phyloP scores from a whole-genome alignment of 805 yeast genomes.

The Debaryomyces castellii region DNA sequence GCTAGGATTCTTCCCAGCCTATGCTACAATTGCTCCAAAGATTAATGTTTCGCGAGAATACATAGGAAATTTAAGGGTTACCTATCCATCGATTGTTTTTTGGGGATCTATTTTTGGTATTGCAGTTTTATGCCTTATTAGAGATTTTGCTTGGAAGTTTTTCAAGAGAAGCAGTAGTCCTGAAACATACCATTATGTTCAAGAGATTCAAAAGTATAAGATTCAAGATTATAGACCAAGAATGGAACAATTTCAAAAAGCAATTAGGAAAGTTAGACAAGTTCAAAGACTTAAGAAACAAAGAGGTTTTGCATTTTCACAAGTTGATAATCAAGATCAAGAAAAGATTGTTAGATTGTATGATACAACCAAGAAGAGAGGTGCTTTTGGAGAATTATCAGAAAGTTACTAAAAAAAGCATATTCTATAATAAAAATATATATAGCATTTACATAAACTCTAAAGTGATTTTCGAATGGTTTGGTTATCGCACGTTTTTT shows the following conservation, averaged over 20 bases:
- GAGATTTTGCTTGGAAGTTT: slow-evolving; percentile 94
- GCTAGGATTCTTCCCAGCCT: slow-evolving; percentile 84
- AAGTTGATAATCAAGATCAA: slow-evolving; percentile 86
- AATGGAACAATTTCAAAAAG: slow-evolving; percentile 94
- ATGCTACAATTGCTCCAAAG: slow-evolving; percentile 81
- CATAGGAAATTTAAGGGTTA: slow-evolving; percentile 70
- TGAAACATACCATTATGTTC: slow-evolving; percentile 90
- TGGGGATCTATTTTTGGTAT: slow-evolving; percentile 82
- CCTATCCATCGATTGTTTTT: slow-evolving; percentile 75
- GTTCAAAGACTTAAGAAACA: slow-evolving; percentile 98
- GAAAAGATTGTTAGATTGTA: slow-evolving; percentile 89
- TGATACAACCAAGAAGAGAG: slow-evolving; percentile 86
- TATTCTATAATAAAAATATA: background rate
- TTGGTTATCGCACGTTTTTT: background rate
- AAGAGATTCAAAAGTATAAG: slow-evolving; percentile 93
- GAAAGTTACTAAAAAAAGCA: slow-evolving; percentile 17
- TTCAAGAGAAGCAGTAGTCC: slow-evolving; percentile 90
- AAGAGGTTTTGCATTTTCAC: slow-evolving; percentile 97
- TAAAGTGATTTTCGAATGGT: background rate
- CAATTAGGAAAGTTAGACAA: slow-evolving; percentile 95
- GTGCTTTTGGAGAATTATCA: slow-evolving; percentile 58
- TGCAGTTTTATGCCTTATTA: slow-evolving; percentile 71
- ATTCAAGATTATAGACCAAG: slow-evolving; percentile 94
- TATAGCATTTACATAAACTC: background rate
- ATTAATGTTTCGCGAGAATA: slow-evolving; percentile 82